These are phyloP conservation scores for Hymenoscyphus albidus DNA, from an alignment of 2,329 filamentous ascomycete species.

Conservation along the genomic window DNA sequence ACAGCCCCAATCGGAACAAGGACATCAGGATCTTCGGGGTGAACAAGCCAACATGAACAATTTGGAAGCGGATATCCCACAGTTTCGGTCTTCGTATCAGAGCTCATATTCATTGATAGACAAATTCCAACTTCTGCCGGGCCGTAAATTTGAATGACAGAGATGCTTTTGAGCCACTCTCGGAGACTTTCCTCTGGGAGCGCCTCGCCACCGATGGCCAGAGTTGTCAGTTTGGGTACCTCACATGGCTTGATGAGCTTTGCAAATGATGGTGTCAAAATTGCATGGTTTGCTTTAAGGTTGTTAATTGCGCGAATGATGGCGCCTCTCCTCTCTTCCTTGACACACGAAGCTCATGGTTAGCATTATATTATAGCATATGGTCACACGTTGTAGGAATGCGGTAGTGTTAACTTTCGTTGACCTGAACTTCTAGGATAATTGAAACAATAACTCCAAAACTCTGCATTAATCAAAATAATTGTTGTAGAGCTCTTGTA, in stretches of 20 bases:
- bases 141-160: constrained; percentile 57
- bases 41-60: constrained; percentile 16
- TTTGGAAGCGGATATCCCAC: neutral
- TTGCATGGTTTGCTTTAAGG: constrained; percentile 19
- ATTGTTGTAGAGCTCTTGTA: too few relatives aligned
- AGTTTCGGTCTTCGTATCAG: neutral
- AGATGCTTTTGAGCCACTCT: constrained; percentile 36
- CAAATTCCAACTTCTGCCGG: constrained; percentile 63
- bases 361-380: neutral
- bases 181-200: constrained; percentile 51
- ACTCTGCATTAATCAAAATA: too few relatives aligned
- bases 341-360: neutral
- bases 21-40: constrained; percentile 13
- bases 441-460: too few relatives aligned
- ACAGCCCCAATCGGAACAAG: constrained; percentile 20
- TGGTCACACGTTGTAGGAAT: neutral
- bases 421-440: too few relatives aligned
- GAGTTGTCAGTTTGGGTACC: constrained; percentile 63
- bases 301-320: constrained; percentile 15
- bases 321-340: constrained; percentile 20
- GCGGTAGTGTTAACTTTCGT: neutral
- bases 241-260: constrained; percentile 83
- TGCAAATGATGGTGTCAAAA: constrained; percentile 22
- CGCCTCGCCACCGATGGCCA: constrained; percentile 88
- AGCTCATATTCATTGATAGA: neutral